Percentiles rank a stretch among this genome's conserved stretches.
Conservation (phyloP, 805 yeast species). For the Priceomyces melissophilus region DNA sequence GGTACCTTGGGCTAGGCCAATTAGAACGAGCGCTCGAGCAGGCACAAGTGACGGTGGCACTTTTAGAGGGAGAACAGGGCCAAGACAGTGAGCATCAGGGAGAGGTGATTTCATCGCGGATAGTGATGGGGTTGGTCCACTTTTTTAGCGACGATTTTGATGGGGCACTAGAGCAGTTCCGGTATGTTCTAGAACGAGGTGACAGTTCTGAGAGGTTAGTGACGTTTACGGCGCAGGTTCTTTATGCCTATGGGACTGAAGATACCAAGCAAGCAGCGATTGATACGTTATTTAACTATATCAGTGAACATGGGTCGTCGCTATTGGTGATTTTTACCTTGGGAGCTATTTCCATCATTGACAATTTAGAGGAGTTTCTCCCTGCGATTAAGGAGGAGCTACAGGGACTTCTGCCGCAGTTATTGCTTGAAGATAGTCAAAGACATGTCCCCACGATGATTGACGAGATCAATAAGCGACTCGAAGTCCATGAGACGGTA, state of each 20-base stretch:
- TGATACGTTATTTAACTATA: conserved; percentile 70
- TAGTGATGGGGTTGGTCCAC: conserved; percentile 68
- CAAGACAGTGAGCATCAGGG: conserved; percentile 4
- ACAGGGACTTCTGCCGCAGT: conserved; percentile 43
- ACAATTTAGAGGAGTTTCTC: conserved; percentile 55
- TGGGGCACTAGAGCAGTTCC: conserved; percentile 64
- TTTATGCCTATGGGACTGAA: conserved; percentile 71
- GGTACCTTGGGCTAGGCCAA: conserved; percentile 56
- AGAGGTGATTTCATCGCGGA: conserved; percentile 52
- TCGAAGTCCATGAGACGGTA: conserved; percentile 23
- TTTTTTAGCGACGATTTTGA: conserved; percentile 65
- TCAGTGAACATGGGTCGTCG: conserved; percentile 64
- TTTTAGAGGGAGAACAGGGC: conserved; percentile 38
- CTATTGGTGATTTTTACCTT: conserved; percentile 65
- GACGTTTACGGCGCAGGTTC: conserved; percentile 70
- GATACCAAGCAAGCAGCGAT: conserved; percentile 80
- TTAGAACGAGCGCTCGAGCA: conserved; percentile 59
- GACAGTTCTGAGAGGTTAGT: conserved; percentile 65
- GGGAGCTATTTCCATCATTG: conserved; percentile 74
- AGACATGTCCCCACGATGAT: conserved; percentile 59
- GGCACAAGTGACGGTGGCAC: conserved; percentile 53
- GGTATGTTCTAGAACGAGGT: conserved; percentile 50
- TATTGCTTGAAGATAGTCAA: conserved; percentile 47
- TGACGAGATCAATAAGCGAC: conserved; percentile 44
- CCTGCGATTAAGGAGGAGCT: conserved; percentile 69